Base-by-base conservation (phyloP, 176 grass and related monocot species). In the Zoysia pacifica region DNA sequence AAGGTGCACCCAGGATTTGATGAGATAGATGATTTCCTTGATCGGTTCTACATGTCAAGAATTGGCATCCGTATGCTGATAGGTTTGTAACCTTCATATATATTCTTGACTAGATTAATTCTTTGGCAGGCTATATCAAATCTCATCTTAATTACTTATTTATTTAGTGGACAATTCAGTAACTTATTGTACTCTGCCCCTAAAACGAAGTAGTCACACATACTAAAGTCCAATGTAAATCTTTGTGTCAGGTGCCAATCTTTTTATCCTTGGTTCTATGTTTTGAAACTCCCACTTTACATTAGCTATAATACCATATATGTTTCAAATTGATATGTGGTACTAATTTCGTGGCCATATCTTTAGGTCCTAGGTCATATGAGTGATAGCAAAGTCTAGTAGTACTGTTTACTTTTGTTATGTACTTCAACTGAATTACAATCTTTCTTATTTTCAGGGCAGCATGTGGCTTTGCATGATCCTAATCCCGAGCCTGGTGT, bases 11-110 rank as follows among this genome's bases (percentile, higher is more conserved):
- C 49, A 77, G 87, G 78, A 61, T 80, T 94, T 28, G 77, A 94
- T 3, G 94, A 94, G 79, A 92, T 94, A n/a, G 78, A 97, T 59
- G 52, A 61, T 70, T 97, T 97, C 74, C 91, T 97, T 35, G 94
- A 97, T 71, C 89, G 94, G 4, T 97, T 97, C 78, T 97, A 97
- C 89, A 71, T 97, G 79, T 92, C 94, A 9, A 93, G 94, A 62
- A 97, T 97, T 80, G 94, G 89, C 20, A 94, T 97, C 61, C 94
- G 91, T 54, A 94, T 94, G 94, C 89, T 97, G 40, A 97, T 97
- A 97, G 94, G 94, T 97, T 74, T 79, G 82, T 41, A 44, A 66
- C 75, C 77, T 85, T 64, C 35, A 39, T 37, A 62, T 10, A 28
- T 36, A 46, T 61, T 74, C 7, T 50, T 67, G 14, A 46, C 39